Base-by-base conservation (phyloP, 169 alveolate genomes). In the Plasmodium ovale region DNA sequence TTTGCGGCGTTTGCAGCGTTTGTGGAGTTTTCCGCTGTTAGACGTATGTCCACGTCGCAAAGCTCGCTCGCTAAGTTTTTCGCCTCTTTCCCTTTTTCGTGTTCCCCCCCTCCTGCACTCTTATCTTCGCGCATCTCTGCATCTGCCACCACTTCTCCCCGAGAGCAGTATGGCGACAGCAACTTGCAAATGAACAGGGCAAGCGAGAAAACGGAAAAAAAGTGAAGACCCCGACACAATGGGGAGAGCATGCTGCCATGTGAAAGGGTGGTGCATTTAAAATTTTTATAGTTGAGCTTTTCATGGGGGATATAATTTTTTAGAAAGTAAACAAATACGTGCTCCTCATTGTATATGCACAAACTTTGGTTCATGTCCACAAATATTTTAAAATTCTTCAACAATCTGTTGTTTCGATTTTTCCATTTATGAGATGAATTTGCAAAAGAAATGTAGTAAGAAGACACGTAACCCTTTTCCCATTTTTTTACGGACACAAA, bases 221-320 rank as follows among this genome's bases (percentile, higher is more conserved):
- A 77, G 31, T 31, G 64, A 67, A 25, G 54, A 59, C 51, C 67
- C 16, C 29, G 53, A 14, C 62, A 37, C 31, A 23, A 9, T 54
- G 19, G 47, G 3, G 31, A 60, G 42, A 62, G 62, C 12, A 33
- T 42, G 3, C 49, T 53, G 54, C 16, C 37, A 62, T 60, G 25
- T 62, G 59, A 60, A 77, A 60, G 62, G 10, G 12, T 9, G 14
- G 33, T 33, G 44, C 69, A 60, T 9, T 21, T 60, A 35, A 60
- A 53, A 7, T 39, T 47, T 35, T 77, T 67, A 49, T 23, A 60
- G 33, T 53, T 77, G 51, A 77, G 31, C 65, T 56, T 77, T 49
- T 77, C 88, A 68, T 77, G 62, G 29, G 62, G 65, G 67, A 60
- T n/a, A 25, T 54, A 53, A 77, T 77, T 49, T 60, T 54, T 77